These are phyloP conservation scores for Neopestalotiopsis sp. DNA, from an alignment of 2,329 filamentous ascomycete species.

Conservation along the genomic window DNA sequence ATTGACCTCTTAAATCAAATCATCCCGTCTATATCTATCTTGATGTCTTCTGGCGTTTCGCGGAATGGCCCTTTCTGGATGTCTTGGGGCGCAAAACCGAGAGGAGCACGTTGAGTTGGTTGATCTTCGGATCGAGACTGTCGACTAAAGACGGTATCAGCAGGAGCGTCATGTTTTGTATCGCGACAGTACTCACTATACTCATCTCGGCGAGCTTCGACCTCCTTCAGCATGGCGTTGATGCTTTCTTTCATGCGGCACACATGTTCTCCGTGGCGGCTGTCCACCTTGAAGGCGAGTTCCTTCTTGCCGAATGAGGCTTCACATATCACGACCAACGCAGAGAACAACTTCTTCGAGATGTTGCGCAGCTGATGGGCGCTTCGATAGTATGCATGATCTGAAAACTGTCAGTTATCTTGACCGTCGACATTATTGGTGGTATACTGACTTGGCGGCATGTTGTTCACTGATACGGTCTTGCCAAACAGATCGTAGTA, in stretches of 20 bases:
- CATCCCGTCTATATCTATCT: neutral
- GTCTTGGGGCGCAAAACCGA: neutral
- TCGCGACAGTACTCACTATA: neutral
- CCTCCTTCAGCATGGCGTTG: neutral
- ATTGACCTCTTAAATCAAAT: neutral
- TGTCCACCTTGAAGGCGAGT: neutral
- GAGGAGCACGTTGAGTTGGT: neutral
- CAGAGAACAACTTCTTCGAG: slow-evolving; percentile 32
- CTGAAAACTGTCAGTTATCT: neutral
- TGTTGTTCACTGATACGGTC: slow-evolving; percentile 11
- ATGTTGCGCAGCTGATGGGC: slow-evolving; percentile 21
- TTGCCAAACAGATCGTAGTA: slow-evolving; percentile 47
- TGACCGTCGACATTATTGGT: neutral
- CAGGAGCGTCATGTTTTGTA: slow-evolving; percentile 30
- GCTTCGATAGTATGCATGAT: slow-evolving; percentile 22
- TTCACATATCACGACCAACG: slow-evolving; percentile 37
- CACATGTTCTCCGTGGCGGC: too few relatives aligned
- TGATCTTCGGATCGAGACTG: slow-evolving; percentile 24
- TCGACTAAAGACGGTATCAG: slow-evolving; percentile 26
- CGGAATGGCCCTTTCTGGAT: slow-evolving; percentile 5
- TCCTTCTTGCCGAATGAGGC: slow-evolving; percentile 23
- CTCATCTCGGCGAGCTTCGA: slow-evolving; percentile 2
- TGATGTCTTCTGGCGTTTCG: slow-evolving; percentile 5
- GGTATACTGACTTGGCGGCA: slow-evolving; percentile 7
- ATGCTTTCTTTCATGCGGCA: neutral